Evolutionary conservation across 176 grass and related monocot genomes (phyloP).

Genomic region (Hordeum vulgare): MorexV3_pseudomolecules_assembly NC_058523.1:57034571-57035070

Average conservation of each 20-base stretch:
- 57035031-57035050: not conserved
- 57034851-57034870: not conserved
- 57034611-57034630: not conserved
- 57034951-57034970: not conserved
- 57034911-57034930: not conserved
- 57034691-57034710: too few species aligned
- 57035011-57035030: not conserved
- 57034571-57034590: conserved; percentile 76
- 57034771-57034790: too few species aligned
- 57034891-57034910: not conserved
- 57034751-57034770: too few species aligned
- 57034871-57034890: not conserved
- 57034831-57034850: not conserved
- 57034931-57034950: not conserved
- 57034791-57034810: too few species aligned
- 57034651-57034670: too few species aligned
- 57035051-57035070: not conserved
- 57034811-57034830: not conserved
- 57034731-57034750: too few species aligned
- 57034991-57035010: not conserved
- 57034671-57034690: too few species aligned
- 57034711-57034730: too few species aligned
- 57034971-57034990: not conserved
- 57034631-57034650: not conserved
- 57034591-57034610: conserved; percentile 23